These are phyloP conservation scores for Ophiostoma australiae DNA, from an alignment of 2,329 filamentous ascomycete species.

Conservation along the genomic window DNA sequence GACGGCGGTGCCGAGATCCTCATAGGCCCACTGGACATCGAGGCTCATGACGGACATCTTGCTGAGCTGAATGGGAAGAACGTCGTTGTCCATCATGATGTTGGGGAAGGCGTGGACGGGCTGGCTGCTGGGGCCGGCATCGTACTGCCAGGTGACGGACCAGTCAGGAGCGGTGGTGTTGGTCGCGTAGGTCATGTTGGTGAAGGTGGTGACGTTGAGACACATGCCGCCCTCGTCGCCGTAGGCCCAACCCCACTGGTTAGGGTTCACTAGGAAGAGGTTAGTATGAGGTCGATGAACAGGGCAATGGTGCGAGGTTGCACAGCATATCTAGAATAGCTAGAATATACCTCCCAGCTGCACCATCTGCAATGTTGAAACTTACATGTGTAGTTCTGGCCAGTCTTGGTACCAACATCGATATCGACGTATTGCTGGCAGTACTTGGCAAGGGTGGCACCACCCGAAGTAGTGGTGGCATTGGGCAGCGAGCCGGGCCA, in stretches of 20 bases:
- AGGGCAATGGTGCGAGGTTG: background rate
- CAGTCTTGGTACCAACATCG: conserved; percentile 31
- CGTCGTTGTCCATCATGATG: conserved; percentile 42
- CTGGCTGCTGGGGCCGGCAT: conserved; percentile 35
- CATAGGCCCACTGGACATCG: conserved; percentile 47
- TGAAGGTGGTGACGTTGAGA: conserved; percentile 43
- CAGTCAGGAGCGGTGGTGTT: conserved; percentile 45
- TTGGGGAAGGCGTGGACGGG: conserved; percentile 55
- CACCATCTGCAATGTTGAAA: conserved; percentile 20
- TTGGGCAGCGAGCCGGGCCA: conserved; percentile 28
- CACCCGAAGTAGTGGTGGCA: conserved; percentile 20
- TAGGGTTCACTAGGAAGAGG: conserved; percentile 46
- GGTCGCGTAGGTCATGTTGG: conserved; percentile 48
- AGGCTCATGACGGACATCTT: conserved; percentile 39
- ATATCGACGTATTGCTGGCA: conserved; percentile 26
- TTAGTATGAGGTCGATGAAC: conserved; percentile 9
- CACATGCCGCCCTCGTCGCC: conserved; percentile 36
- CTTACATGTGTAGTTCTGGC: conserved; percentile 46
- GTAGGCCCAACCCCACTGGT: conserved; percentile 47
- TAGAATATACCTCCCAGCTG: background rate
- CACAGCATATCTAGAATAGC: background rate
- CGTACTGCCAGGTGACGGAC: conserved; percentile 50
- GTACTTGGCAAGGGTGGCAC: conserved; percentile 24
- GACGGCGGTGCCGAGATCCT: conserved; percentile 36
- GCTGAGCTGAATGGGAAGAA: conserved; percentile 39